Percentiles rank a stretch among this genome's conserved stretches.
Conservation (phyloP, 2,329 filamentous ascomycete species). For the Penicillium vulpinum region DNA sequence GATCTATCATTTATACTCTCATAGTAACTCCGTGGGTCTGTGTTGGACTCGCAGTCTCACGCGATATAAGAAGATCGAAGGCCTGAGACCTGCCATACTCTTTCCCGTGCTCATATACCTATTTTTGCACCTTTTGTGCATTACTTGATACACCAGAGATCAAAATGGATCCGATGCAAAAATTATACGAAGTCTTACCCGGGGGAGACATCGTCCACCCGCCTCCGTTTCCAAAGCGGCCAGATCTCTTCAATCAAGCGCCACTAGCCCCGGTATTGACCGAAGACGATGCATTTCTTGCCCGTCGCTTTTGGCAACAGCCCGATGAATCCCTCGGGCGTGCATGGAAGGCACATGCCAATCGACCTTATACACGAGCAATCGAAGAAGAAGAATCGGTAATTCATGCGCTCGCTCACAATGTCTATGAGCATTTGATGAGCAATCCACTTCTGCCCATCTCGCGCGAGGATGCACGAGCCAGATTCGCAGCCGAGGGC, state of each 20-base stretch:
- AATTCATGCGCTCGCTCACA: constrained; percentile 26
- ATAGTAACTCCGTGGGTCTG: background rate
- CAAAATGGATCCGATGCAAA: background rate
- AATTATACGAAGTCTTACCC: background rate
- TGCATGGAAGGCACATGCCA: constrained; percentile 6
- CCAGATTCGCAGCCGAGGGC: constrained; percentile 9
- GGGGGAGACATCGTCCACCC: constrained; percentile 1
- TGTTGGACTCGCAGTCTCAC: constrained; percentile 25
- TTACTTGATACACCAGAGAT: background rate
- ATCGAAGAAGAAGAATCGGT: background rate
- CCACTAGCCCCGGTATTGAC: constrained; percentile 27
- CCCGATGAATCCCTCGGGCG: constrained; percentile 25
- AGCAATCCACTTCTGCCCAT: constrained; percentile 20
- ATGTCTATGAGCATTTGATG: constrained; percentile 37
- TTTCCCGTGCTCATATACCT: background rate
- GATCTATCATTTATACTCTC: background rate
- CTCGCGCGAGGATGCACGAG: constrained; percentile 11
- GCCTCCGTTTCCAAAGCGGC: background rate
- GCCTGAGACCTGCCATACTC: background rate
- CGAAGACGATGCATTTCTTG: constrained; percentile 26
- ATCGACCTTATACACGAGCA: constrained; percentile 6
- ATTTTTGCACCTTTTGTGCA: background rate
- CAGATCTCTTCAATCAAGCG: constrained; percentile 28
- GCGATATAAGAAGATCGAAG: background rate
- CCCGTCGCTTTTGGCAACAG: constrained; percentile 30